Evolutionary conservation across 2,329 filamentous ascomycete genomes (phyloP), one percentile per base, ranked within the genome.

Genomic region (Penicillium digitatum): DNA sequence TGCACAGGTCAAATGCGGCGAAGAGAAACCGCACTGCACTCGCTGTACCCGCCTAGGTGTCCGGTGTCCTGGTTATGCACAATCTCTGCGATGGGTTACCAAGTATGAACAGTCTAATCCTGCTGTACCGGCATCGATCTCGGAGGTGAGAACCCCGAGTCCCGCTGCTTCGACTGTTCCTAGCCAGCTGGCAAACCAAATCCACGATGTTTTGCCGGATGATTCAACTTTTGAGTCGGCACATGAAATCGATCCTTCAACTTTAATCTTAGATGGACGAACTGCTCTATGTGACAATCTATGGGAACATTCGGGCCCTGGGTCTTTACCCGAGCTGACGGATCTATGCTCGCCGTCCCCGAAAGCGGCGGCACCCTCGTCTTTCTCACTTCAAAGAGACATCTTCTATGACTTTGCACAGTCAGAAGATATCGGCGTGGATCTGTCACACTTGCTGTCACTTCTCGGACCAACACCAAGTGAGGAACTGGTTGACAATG

Each of bases 1-100:
- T 46, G 16, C 34, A 55, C 26, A 74, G 71, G 68, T 75, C 48
- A 75, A 75, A 64, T 75, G 72, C 54, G 72, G 72, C 60, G 72
- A 75, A 57, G 69, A 72, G 46, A 71, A 72, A 50, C 72, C 72
- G 31, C 60, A 70, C 24, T 75, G 72, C 56, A 65, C 55, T 59
- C 72, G 72, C 44, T 75, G 73, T 47, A 69, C 61, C n/a, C 71
- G 72, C 24, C 49, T 74, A 26, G 71, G 72, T 0, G 69, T 74
- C 22, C 67, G 63, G 26, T 74, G 72, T 29, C 72, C 72, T 18
- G 72, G 72, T 3, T 74, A 74, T 59, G 61, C 69, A 1, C 70
- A 73, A 52, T 69, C 70, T 5, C 59, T 74, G 20, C 68, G 70
- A 44, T 74, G 72, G 72, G 66, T 74, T 14, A 72, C 70, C 14